Conservation (phyloP, 495 filamentous ascomycete genomes). For the Mytilinidion resinicola region DNA sequence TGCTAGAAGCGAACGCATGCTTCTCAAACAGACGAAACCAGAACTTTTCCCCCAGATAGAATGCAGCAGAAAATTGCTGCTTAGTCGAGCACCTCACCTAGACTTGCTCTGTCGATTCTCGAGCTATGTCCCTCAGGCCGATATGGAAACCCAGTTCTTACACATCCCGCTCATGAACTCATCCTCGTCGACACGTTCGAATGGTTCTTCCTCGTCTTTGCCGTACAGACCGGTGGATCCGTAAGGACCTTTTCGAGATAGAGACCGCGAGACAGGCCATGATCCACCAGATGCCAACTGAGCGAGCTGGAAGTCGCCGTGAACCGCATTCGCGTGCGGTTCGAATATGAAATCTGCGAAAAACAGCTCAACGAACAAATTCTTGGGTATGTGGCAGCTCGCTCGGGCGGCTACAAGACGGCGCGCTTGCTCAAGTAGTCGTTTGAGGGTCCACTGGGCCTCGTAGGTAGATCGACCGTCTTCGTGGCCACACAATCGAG, state of each 20-base stretch:
- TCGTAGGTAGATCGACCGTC: constrained; percentile 24
- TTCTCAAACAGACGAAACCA: too few species aligned
- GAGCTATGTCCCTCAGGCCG: constrained; percentile 3
- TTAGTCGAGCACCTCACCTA: too few species aligned
- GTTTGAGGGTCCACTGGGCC: constrained; percentile 28
- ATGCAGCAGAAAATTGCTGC: too few species aligned
- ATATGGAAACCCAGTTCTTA: constrained; percentile 32
- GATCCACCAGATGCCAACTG: constrained; percentile 35
- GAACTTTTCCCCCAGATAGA: too few species aligned
- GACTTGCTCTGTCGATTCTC: too few species aligned
- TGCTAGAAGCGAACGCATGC: too few species aligned
- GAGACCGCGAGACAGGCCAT: constrained; percentile 36
- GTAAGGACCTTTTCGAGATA: constrained; percentile 46
- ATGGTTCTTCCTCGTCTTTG: constrained; percentile 41
- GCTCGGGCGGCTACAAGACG: constrained; percentile 28
- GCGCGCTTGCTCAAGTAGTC: constrained; percentile 39
- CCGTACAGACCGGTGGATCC: constrained; percentile 48
- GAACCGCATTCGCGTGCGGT: constrained; percentile 40
- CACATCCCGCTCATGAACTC: constrained; percentile 41
- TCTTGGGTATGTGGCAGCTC: constrained; percentile 18
- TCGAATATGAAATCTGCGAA: constrained; percentile 46
- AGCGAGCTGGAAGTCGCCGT: constrained; percentile 43
- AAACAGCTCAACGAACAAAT: constrained; percentile 44
- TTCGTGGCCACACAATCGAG: constrained; percentile 39
- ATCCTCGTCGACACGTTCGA: constrained; percentile 40